phyloP scores from a whole-genome alignment of 73 alveolate species.

The Paramecium biaurelia region DNA sequence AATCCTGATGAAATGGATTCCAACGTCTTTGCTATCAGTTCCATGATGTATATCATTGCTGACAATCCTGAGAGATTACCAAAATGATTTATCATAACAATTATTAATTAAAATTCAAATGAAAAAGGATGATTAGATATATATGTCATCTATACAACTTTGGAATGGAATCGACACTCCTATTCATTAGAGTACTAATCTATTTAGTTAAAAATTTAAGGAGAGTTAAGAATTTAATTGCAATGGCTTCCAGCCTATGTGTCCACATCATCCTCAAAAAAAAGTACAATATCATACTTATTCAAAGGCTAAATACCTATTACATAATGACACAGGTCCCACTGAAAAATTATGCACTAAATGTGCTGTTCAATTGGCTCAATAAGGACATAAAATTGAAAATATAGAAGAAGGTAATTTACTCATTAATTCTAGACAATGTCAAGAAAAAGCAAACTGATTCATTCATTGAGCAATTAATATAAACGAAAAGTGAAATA shows the following conservation, averaged over 20 bases:
- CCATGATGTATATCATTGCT: conserved; percentile 48
- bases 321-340: not conserved
- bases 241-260: not conserved
- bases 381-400: conserved; percentile 29
- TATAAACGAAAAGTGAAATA: not conserved
- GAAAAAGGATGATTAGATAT: not conserved
- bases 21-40: conserved; percentile 45
- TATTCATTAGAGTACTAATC: conserved; percentile 39
- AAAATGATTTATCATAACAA: conserved; percentile 10
- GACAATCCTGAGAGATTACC: conserved; percentile 46
- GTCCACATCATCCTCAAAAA: conserved; percentile 52
- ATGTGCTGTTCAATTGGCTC: conserved; percentile 8
- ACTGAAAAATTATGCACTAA: conserved; percentile 16
- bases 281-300: not conserved
- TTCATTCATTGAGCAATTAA: not conserved
- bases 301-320: conserved; percentile 6
- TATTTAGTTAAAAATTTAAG: conserved; percentile 38
- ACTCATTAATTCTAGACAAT: not conserved
- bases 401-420: conserved; percentile 11
- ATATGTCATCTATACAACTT: not conserved
- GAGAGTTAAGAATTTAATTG: not conserved
- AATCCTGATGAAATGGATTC: conserved; percentile 60
- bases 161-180: conserved; percentile 31
- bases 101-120: conserved; percentile 27
- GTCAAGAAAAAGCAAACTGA: conserved; percentile 19